Evolutionary conservation across 768 basidiomycete species (phyloP), one percentile per base, ranked within the genome.

Genomic region (Omphalotus guepiniiformis): DNA sequence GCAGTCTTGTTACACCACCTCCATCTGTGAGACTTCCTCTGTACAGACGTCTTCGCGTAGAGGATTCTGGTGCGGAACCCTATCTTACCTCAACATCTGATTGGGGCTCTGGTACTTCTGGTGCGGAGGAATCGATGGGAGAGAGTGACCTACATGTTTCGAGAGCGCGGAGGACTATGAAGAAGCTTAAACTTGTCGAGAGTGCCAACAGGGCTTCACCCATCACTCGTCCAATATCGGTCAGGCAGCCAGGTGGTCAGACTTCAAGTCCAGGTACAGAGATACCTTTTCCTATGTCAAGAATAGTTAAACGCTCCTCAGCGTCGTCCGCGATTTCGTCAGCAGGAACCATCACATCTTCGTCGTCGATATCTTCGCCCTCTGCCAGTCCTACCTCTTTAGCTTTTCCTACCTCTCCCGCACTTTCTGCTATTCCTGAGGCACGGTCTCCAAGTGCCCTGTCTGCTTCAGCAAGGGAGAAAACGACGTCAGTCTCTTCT

Each of bases 41-140:
- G 12, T 39, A 51, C 15, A 36, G 62, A n/a, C 53, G 58, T 34
- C 50, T 61, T 19, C 57, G 63, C 38, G 55, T 64, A 13, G 71
- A 73, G 39, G 72, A 75, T 56, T 75, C 74, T 34, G 71, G 70
- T 18, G 64, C 64, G 12, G 73, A 74, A 54, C 71, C 69, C 16
- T 62, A 66, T 55, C 61, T 59, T 6, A 66, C 67, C 1, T 72
- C 71, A 25, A 39, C 22, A 9, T 47, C 46, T n/a, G 44, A 66
- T 15, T 65, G 62, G 38, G 64, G 62, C 22, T 71, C 69, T 27
- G 68, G 63, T 18, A 63, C 61, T 2, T 72, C 71, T n/a, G 69
- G 65, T 15, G 60, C 62, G 6, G 71, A 72, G 21, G 71, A 70
- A n/a, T n/a, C n/a, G n/a, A n/a, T n/a, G n/a, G n/a, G n/a, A 0